These are phyloP conservation scores for Didymella arachidicola DNA, from an alignment of 2,329 filamentous ascomycete genomes.

Conservation along the genomic window DNA sequence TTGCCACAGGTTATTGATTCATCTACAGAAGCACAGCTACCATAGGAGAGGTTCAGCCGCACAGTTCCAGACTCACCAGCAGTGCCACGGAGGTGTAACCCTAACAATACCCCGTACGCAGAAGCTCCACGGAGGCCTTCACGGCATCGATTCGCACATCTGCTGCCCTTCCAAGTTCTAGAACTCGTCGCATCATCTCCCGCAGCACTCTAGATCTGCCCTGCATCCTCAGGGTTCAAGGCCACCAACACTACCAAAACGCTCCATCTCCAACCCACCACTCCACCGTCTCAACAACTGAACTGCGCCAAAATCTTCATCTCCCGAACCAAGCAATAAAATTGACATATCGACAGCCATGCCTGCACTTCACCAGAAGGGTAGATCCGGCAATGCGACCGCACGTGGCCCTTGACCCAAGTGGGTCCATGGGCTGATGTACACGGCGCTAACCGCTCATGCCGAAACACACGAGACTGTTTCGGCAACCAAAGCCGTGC, in stretches of 20 bases:
- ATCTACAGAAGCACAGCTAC: neutral
- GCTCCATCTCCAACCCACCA: neutral
- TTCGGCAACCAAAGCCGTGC: neutral
- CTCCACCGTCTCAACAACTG: neutral
- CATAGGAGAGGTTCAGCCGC: neutral
- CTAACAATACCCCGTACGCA: neutral
- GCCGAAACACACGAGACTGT: neutral
- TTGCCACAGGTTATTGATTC: constrained; percentile 1
- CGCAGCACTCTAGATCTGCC: neutral
- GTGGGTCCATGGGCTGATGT: neutral
- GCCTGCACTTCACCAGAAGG: neutral
- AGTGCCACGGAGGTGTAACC: neutral
- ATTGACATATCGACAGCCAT: neutral
- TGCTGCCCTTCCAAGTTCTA: neutral
- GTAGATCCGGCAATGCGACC: neutral
- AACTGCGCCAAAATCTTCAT: neutral
- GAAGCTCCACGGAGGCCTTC: neutral
- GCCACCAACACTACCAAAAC: neutral
- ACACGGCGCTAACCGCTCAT: neutral
- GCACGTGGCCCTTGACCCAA: neutral
- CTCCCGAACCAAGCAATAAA: neutral
- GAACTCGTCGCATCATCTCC: neutral
- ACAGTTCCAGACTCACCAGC: neutral
- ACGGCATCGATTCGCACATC: neutral
- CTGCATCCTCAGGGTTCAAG: neutral